phyloP scores from a whole-genome alignment of 495 filamentous ascomycete species.

The Lasiosphaeriaceae sp. region DNA sequence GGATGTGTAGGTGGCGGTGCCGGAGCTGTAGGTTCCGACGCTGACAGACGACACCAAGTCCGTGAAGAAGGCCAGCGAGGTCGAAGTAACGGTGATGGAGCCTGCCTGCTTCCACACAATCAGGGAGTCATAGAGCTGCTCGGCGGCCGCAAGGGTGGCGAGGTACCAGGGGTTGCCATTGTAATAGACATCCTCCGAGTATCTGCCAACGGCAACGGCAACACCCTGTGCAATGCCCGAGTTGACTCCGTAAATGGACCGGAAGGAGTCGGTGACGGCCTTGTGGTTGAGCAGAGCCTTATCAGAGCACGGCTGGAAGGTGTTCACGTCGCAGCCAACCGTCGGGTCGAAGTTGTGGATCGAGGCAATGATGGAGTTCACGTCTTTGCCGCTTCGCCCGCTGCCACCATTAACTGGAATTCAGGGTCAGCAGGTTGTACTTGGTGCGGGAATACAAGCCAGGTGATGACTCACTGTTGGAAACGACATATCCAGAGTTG shows the following conservation, averaged over 20 bases:
- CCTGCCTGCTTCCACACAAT: slow-evolving; percentile 55
- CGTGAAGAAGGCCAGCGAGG: slow-evolving; percentile 56
- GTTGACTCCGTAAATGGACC: slow-evolving; percentile 58
- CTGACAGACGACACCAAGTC: slow-evolving; percentile 45
- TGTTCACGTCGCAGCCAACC: slow-evolving; percentile 52
- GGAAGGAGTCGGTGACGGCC: slow-evolving; percentile 59
- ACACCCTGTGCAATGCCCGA: slow-evolving; percentile 39
- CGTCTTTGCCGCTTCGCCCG: slow-evolving; percentile 54
- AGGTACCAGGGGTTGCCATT: slow-evolving; percentile 68
- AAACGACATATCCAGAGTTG: slow-evolving; percentile 46
- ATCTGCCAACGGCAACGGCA: slow-evolving; percentile 63
- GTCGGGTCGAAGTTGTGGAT: slow-evolving; percentile 63
- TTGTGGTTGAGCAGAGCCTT: slow-evolving; percentile 64
- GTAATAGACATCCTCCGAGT: slow-evolving; percentile 65
- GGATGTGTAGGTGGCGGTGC: slow-evolving; percentile 43
- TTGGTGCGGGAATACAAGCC: background rate
- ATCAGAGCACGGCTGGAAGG: slow-evolving; percentile 62
- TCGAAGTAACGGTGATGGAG: slow-evolving; percentile 49
- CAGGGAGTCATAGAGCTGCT: slow-evolving; percentile 62
- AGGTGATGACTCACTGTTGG: slow-evolving; percentile 44
- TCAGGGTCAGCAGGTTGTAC: background rate
- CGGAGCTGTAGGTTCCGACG: slow-evolving; percentile 48
- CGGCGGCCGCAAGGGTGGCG: slow-evolving; percentile 59
- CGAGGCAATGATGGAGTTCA: slow-evolving; percentile 57
- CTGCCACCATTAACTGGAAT: slow-evolving; percentile 31